Percentiles rank a stretch among this genome's conserved stretches.
These are phyloP conservation scores for Neolentinus lepideus DNA, from an alignment of 1,284 basidiomycete species.

Conservation along the genomic window DNA sequence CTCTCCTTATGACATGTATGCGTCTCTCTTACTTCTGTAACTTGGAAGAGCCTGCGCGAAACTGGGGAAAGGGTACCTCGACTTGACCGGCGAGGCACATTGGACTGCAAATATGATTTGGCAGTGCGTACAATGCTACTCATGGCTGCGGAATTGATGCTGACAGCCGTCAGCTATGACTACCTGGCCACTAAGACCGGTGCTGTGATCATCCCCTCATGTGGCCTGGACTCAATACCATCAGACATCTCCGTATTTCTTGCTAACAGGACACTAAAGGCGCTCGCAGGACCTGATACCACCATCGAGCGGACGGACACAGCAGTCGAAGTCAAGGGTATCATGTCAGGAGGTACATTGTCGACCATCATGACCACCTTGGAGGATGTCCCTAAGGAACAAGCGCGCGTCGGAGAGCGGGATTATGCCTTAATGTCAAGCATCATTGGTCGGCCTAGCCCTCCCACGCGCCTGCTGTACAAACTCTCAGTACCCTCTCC, in stretches of 20 bases:
- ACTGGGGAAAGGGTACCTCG: conserved; percentile 56
- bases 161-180: conserved; percentile 39
- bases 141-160: background rate
- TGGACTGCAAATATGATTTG: conserved; percentile 48
- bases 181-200: conserved; percentile 57
- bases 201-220: conserved; percentile 63
- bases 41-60: conserved; percentile 37
- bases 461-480: conserved; percentile 35
- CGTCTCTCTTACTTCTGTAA: background rate
- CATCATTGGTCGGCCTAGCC: conserved; percentile 22
- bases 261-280: conserved; percentile 39
- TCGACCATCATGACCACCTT: conserved; percentile 41
- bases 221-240: conserved; percentile 70
- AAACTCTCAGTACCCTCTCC: conserved; percentile 37
- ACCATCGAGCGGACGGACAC: conserved; percentile 28
- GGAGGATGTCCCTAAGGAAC: conserved; percentile 38
- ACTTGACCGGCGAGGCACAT: conserved; percentile 50
- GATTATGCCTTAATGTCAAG: conserved; percentile 55
- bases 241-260: conserved; percentile 60
- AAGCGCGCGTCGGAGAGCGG: conserved; percentile 22
- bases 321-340: conserved; percentile 42
- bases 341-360: conserved; percentile 68
- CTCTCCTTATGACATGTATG: background rate
- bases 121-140: conserved; percentile 24
- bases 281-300: conserved; percentile 22